A percentile compares a stretch with the other conserved stretches of the same genome.
phyloP scores from a whole-genome alignment of 1,284 basidiomycete genomes.

The Phellinidium pouzarii region DNA sequence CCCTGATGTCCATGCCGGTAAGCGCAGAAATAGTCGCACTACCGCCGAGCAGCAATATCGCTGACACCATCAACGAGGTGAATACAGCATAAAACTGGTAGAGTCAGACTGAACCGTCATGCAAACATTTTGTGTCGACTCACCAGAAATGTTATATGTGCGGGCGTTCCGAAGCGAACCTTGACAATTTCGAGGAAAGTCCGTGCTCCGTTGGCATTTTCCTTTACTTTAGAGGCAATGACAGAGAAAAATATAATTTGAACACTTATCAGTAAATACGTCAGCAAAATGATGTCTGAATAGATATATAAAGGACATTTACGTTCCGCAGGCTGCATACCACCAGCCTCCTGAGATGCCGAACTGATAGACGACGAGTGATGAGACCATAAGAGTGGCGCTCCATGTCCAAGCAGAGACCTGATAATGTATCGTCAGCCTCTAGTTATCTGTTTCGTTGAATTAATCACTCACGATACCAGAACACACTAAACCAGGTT shows the following conservation, averaged over 20 bases:
- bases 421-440: neutral
- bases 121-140: slow-evolving; percentile 67
- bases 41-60: slow-evolving; percentile 46
- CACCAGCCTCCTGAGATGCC: slow-evolving; percentile 30
- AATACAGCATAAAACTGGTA: slow-evolving; percentile 36
- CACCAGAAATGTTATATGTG: slow-evolving; percentile 74
- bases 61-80: slow-evolving; percentile 13
- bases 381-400: slow-evolving; percentile 36
- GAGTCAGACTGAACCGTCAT: slow-evolving; percentile 27
- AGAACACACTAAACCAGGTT: slow-evolving; percentile 62
- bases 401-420: slow-evolving; percentile 59
- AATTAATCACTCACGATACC: slow-evolving; percentile 36
- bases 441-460: neutral
- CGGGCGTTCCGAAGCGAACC: slow-evolving; percentile 66
- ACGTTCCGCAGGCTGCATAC: slow-evolving; percentile 53
- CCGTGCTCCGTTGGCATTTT: slow-evolving; percentile 57
- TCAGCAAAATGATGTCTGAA: neutral
- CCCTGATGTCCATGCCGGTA: slow-evolving; percentile 79
- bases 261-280: slow-evolving; percentile 27
- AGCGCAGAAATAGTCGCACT: slow-evolving; percentile 73
- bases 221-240: slow-evolving; percentile 68
- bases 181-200: slow-evolving; percentile 58
- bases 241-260: slow-evolving; percentile 70
- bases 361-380: slow-evolving; percentile 8
- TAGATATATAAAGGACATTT: slow-evolving; percentile 1